Conservation (phyloP, 2,329 filamentous ascomycete genomes). For the Ophioceras dolichostomum region DNA sequence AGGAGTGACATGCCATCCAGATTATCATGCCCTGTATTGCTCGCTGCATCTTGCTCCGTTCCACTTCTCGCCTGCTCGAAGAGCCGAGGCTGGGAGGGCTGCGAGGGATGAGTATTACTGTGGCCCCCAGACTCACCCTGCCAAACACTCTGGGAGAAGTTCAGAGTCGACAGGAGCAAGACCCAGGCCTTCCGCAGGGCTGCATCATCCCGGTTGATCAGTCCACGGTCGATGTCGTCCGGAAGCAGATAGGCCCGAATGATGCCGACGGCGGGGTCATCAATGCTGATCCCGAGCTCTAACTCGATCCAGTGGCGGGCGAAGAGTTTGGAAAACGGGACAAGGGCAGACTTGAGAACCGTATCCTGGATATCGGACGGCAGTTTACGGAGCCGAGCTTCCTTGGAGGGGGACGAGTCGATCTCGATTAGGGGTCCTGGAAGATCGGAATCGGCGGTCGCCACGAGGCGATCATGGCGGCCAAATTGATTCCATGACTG, state of each 20-base stretch:
- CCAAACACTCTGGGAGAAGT: constrained; percentile 46
- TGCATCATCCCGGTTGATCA: constrained; percentile 34
- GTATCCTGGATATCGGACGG: constrained; percentile 4
- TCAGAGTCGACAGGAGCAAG: constrained; percentile 36
- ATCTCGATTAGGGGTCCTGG: background rate
- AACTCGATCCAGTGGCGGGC: constrained; percentile 28
- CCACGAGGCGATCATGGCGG: background rate
- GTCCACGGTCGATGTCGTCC: constrained; percentile 46
- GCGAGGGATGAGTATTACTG: constrained; percentile 3
- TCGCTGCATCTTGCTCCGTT: background rate
- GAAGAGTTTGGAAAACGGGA: constrained; percentile 16
- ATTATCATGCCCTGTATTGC: constrained; percentile 4
- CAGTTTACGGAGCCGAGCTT: background rate
- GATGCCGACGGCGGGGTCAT: constrained; percentile 12
- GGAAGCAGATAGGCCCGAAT: constrained; percentile 51
- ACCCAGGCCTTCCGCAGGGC: constrained; percentile 32
- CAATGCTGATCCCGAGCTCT: constrained; percentile 18
- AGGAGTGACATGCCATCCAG: constrained; percentile 43
- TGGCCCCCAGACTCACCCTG: constrained; percentile 21
- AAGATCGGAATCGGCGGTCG: background rate
- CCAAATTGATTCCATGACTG: constrained; percentile 1
- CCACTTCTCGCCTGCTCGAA: constrained; percentile 23
- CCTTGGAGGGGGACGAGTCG: background rate
- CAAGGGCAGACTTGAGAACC: constrained; percentile 7
- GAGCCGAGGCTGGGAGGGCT: constrained; percentile 10